phyloP scores from a whole-genome alignment of 192 early-diverging fungal species.

The Mortierella hygrophila region DNA sequence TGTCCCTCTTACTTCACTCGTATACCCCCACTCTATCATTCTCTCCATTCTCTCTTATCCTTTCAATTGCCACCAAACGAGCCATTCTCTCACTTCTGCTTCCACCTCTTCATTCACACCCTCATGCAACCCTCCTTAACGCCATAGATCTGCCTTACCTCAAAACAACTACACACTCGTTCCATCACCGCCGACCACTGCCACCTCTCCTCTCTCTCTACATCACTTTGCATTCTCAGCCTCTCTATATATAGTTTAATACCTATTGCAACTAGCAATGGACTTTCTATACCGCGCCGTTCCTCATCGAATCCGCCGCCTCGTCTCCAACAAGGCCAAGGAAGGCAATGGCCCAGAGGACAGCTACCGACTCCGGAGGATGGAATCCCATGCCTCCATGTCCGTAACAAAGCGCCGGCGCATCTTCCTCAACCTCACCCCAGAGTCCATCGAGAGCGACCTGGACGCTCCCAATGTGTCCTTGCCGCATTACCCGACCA shows the following conservation, averaged over 20 bases:
- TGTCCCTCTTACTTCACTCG: neutral
- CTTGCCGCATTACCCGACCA: constrained; percentile 45
- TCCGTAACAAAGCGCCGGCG: constrained; percentile 45
- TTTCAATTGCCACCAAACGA: neutral
- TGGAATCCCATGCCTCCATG: constrained; percentile 56
- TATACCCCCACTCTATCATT: neutral
- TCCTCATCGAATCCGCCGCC: constrained; percentile 43
- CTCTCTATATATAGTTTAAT: constrained; percentile 4
- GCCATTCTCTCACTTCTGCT: neutral
- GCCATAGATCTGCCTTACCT: neutral
- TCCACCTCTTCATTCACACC: neutral
- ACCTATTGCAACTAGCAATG: constrained; percentile 16
- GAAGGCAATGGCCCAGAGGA: constrained; percentile 50
- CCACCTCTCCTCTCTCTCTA: neutral
- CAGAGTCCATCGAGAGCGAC: constrained; percentile 50
- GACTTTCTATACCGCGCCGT: constrained; percentile 52
- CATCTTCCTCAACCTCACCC: constrained; percentile 51
- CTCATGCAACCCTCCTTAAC: neutral
- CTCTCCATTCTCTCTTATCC: constrained; percentile 1
- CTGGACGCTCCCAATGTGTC: constrained; percentile 43
- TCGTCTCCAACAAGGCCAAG: constrained; percentile 26
- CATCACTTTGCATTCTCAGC: neutral
- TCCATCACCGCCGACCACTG: neutral
- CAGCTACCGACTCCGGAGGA: constrained; percentile 50
- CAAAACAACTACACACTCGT: neutral